These are phyloP conservation scores for Stenogyne calaminthoides DNA, from an alignment of 305 asterid species.

Conservation along the genomic window DNA sequence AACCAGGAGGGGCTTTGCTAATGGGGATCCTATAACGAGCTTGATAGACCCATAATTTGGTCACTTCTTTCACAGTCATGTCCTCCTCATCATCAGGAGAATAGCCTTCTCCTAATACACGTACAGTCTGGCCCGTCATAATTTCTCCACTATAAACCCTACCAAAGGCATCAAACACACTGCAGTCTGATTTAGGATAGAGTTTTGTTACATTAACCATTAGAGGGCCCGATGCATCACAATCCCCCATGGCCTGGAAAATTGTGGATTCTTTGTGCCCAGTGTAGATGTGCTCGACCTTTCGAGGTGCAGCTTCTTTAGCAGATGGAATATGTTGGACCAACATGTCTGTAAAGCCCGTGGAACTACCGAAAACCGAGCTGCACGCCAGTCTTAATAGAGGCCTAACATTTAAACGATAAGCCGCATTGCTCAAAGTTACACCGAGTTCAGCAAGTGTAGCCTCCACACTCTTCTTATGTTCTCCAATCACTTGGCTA, in stretches of 20 bases:
- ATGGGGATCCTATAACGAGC: constrained; percentile 97
- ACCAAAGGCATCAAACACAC: constrained; percentile 97
- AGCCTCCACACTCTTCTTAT: constrained; percentile 93
- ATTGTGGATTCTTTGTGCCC: constrained; percentile 80
- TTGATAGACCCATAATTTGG: constrained; percentile 97
- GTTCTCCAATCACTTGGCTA: constrained; percentile 95
- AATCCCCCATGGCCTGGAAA: constrained; percentile 76
- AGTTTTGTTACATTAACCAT: constrained; percentile 93
- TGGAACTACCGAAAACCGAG: constrained; percentile 92
- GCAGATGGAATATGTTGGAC: constrained; percentile 98
- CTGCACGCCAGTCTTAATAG: constrained; percentile 88
- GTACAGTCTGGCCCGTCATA: constrained; percentile 86
- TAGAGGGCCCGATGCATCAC: constrained; percentile 90
- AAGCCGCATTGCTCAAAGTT: constrained; percentile 90
- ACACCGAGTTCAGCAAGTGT: constrained; percentile 89
- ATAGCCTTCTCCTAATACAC: constrained; percentile 96
- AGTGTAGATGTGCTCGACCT: constrained; percentile 85
- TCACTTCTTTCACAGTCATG: constrained; percentile 94
- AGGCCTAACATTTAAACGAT: constrained; percentile 89
- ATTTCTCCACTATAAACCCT: constrained; percentile 96
- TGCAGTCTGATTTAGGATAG: constrained; percentile 94
- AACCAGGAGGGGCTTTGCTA: constrained; percentile 96
- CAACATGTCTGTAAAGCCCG: constrained; percentile 97
- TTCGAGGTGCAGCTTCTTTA: constrained; percentile 79
- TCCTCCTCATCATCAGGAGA: constrained; percentile 99